phyloP scores from a whole-genome alignment of 2,329 filamentous ascomycete species.

The Colletotrichum zoysiae region DNA sequence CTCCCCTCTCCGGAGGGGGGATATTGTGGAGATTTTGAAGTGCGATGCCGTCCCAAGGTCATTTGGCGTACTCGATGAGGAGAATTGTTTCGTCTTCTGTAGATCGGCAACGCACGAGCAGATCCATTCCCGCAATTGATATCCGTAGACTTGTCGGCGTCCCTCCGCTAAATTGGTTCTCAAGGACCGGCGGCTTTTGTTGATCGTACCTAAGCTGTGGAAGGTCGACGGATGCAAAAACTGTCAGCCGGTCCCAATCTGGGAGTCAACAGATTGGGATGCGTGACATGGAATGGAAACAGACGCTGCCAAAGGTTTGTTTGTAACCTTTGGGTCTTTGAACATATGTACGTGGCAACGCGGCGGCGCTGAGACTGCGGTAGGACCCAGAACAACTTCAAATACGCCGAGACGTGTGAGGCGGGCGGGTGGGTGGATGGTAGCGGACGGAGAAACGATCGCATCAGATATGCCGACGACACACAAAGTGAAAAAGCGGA shows the following conservation, averaged over 20 bases:
- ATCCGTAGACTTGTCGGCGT: not conserved
- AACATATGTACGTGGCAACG: too few species aligned
- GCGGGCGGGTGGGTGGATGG: not conserved
- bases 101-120: slow-evolving; percentile 34
- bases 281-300: not conserved
- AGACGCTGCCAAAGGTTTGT: slow-evolving; percentile 6
- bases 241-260: not conserved
- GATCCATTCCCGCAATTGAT: not conserved
- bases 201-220: slow-evolving; percentile 9
- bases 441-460: not conserved
- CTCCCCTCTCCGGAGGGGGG: slow-evolving; percentile 7
- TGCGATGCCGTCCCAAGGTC: slow-evolving; percentile 31
- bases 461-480: slow-evolving; percentile 15
- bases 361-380: not conserved
- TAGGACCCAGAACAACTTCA: slow-evolving; percentile 8
- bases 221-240: not conserved
- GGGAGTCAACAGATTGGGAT: not conserved
- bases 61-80: slow-evolving; percentile 22
- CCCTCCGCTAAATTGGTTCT: slow-evolving; percentile 7
- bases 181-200: slow-evolving; percentile 8
- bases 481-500: slow-evolving; percentile 5
- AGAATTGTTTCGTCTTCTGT: slow-evolving; percentile 31
- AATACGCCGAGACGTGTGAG: slow-evolving; percentile 15
- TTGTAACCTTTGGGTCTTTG: slow-evolving; percentile 12
- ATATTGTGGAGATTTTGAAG: slow-evolving; percentile 27